Evolutionary conservation across 805 yeast species (phyloP), one percentile per base, ranked within the genome.

Genomic region (Ogataea methanolica): DNA sequence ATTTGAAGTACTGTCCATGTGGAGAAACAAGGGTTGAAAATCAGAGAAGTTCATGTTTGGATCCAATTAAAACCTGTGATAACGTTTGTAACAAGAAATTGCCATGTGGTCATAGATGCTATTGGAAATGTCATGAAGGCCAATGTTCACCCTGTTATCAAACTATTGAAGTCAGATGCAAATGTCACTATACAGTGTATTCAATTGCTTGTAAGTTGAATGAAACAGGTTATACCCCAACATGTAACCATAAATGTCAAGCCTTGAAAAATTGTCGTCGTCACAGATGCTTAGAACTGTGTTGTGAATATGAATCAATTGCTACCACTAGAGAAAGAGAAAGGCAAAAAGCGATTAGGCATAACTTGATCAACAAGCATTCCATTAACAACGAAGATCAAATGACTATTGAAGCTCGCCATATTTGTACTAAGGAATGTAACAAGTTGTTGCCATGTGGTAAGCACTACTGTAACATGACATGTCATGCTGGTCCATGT

Each of bases 401-500:
- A 3, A 76, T 81, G 67, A 60, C 70, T 3, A 80, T 85, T 21
- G 96, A 88, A 58, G 82, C 89, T 1, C 73, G 71, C 4, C 96
- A 88, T 63, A 74, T 86, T 9, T 88, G 96, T 68, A 71, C 85
- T 8, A 72, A 73, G 46, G 73, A 74, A 2, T 88, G 96, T 65
- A 79, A 79, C 59, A 73, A 80, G 53, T 59, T 76, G 48, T 69
- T 85, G 44, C 61, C 78, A 17, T 88, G 96, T 68, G 83, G 82
- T 0, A 57, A 62, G 39, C 96, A 88, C 62, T 59, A 71, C 36
- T 88, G 96, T 63, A 73, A 73, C 40, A 77, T 82, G 53, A 75
- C 82, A 22, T 88, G 96, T 57, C 96, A 88, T 63, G 69, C 79
- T 14, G 96, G 96, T 0, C 76, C 85, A 3, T 88, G 96, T 66